Evolutionary conservation across 257 asterid species (phyloP).

Genomic region (Cinchona pubescens): DNA sequence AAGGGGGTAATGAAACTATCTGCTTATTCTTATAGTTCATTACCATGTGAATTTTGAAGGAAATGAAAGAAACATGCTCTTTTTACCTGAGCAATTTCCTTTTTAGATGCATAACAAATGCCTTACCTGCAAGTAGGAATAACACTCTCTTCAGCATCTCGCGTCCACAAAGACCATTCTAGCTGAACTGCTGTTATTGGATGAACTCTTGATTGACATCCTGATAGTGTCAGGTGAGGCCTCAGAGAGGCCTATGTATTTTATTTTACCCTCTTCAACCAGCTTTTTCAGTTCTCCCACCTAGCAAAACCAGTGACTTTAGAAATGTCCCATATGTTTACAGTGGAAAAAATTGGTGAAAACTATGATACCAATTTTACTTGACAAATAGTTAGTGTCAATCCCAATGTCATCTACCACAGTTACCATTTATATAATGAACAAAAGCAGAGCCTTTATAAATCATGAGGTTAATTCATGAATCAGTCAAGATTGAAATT

Average conservation of each 20-base stretch:
- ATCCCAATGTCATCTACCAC: too few species aligned
- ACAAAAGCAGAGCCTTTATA: too few species aligned
- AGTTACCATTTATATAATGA: too few species aligned
- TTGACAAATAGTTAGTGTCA: too few species aligned
- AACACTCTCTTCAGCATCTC: constrained; percentile 29
- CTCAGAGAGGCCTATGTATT: constrained; percentile 28
- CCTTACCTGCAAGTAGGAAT: constrained; percentile 32
- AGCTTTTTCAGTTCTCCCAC: constrained; percentile 27
- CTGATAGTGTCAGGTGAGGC: constrained; percentile 29
- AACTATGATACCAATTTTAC: too few species aligned
- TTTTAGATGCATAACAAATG: neutral
- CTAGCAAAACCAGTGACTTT: neutral
- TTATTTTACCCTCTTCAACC: constrained; percentile 32
- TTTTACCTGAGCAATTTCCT: too few species aligned
- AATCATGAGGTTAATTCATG: too few species aligned
- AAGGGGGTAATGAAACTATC: neutral
- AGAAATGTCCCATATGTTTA: neutral
- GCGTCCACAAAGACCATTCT: constrained; percentile 33
- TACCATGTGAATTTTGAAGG: too few species aligned
- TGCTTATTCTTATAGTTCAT: too few species aligned
- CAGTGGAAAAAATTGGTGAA: too few species aligned
- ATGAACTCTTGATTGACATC: constrained; percentile 31
- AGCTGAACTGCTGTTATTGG: constrained; percentile 29
- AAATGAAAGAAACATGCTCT: too few species aligned
- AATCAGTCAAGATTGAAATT: too few species aligned